Percentiles rank a stretch among this genome's conserved stretches.
phyloP scores from a whole-genome alignment of 345 rosid species.

The Camelina sativa region DNA sequence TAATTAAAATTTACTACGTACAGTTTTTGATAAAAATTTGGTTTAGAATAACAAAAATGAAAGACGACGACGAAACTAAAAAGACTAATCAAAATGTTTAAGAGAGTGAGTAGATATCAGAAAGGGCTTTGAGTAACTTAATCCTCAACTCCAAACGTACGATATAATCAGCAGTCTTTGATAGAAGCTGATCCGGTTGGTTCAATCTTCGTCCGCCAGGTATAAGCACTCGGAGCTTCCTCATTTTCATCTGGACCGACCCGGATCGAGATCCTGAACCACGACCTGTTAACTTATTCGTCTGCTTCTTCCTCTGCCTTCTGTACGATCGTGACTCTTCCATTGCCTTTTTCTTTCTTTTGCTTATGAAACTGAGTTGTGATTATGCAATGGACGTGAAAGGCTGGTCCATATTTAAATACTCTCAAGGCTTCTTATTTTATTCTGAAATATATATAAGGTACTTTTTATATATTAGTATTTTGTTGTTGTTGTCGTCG shows the following conservation, averaged over 20 bases:
- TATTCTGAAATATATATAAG: neutral
- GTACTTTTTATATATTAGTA: neutral
- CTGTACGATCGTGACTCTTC: constrained; percentile 26
- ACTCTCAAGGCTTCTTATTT: neutral
- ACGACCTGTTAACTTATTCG: constrained; percentile 30
- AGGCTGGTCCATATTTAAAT: constrained; percentile 27
- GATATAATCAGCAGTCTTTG: constrained; percentile 62
- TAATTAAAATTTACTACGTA: too few relatives aligned
- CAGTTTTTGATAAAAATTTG: neutral
- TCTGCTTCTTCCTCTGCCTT: constrained; percentile 32
- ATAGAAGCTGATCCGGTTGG: constrained; percentile 54
- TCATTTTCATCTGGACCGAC: constrained; percentile 53
- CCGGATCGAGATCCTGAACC: constrained; percentile 3
- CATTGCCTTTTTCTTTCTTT: neutral
- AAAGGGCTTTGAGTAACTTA: constrained; percentile 57
- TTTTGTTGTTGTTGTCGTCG: neutral
- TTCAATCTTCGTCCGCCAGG: constrained; percentile 65
- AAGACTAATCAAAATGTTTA: neutral
- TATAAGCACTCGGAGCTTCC: constrained; percentile 59
- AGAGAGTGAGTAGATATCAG: constrained; percentile 45
- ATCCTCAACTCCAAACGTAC: constrained; percentile 60
- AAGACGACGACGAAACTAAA: neutral
- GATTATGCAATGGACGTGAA: constrained; percentile 19
- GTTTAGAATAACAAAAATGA: neutral
- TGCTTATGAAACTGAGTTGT: constrained; percentile 20